Evolutionary conservation across 2,329 filamentous ascomycete genomes (phyloP), one percentile per base, ranked within the genome.

Genomic region (Claviceps cyperi): DNA sequence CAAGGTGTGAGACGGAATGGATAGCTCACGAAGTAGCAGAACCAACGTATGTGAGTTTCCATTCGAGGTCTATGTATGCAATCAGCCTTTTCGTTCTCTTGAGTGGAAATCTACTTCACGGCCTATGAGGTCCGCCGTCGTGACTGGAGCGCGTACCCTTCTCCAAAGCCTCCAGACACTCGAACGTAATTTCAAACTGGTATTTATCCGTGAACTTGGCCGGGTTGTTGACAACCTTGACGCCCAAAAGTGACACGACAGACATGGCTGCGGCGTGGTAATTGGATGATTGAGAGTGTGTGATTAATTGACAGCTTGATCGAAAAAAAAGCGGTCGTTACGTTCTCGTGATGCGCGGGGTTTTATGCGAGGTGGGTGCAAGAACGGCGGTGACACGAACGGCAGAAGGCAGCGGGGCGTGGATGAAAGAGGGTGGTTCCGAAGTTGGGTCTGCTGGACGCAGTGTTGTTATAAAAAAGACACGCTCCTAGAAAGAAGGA

Each of bases 21-120:
- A 44, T 50, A 58, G 76, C 85, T 74, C 76, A 94, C 86, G 88
- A 95, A 51, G 91, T 97, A 56, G 94, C 92, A 59, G 92, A 98
- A 62, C 92, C 94, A 64, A 98, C 92, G 61, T 98, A 98, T 66
- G 89, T 98, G 61, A 98, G 76, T 71, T 98, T 98, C 92, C 92
- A 98, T 71, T 98, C 92, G 54, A 98, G 82, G 71, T 98, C 92
- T 94, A 61, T 36, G 43, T 47, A 19, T 17, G 14, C 15, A 14
- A 15, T 51, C 39, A 51, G 49, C 22, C 28, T 15, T 22, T 17
- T 39, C 19, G 37, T 14, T 8, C 15, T 49, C 19, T 32, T 32
- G 2, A n/a, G 22, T 48, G 32, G 43, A 38, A 13, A 17, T 43
- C 11, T 46, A 13, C 32, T 39, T 35, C 17, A 19, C 9, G 19